Evolutionary conservation across 345 rosid species (phyloP), one percentile per base, ranked within the genome.

Genomic region (Aegle marmelos): DNA sequence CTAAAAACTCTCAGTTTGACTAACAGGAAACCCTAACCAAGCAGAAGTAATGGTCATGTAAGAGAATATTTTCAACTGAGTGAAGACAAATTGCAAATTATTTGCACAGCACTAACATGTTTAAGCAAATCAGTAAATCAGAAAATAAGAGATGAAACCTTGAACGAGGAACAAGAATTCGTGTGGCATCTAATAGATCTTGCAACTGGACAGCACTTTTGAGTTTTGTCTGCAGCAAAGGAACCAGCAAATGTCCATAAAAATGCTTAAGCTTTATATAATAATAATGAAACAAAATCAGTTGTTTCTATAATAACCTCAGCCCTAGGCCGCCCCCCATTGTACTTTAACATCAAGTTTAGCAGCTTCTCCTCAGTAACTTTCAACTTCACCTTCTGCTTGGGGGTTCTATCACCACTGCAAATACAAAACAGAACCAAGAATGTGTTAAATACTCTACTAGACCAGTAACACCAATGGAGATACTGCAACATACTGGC

Each of bases 361-460:
- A 97, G 83, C 73, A 97, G 90, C 66, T 92, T 97, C 83, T 97
- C 98, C 87, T 97, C 99, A 4, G 99, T 94, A 74, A 97, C 98
- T 86, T 89, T 97, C 85, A 97, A 85, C 88, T 97, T 97, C 70
- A 97, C 99, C 89, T 97, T 97, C 86, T 97, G 99, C 87, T 97
- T 97, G 79, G 99, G 97, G 82, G 99, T 97, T 89, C 99, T 88
- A 83, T 97, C 99, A 81, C 99, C 99, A 76, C 99, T 96, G 90
- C 71, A 56, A 82, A 79, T 31, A 67, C 65, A 71, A 36, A 24
- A 64, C 16, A 39, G 17, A 58, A 74, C 28, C 28, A 41, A 73
- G 69, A 19, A 78, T 45, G 41, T 76, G 58, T 41, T 77, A 77
- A 72, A 59, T 70, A 17, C 74, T 71, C 33, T 54, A 65, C 73